These are phyloP conservation scores for Penicillium hordei DNA, from an alignment of 2,329 filamentous ascomycete species.

Conservation along the genomic window DNA sequence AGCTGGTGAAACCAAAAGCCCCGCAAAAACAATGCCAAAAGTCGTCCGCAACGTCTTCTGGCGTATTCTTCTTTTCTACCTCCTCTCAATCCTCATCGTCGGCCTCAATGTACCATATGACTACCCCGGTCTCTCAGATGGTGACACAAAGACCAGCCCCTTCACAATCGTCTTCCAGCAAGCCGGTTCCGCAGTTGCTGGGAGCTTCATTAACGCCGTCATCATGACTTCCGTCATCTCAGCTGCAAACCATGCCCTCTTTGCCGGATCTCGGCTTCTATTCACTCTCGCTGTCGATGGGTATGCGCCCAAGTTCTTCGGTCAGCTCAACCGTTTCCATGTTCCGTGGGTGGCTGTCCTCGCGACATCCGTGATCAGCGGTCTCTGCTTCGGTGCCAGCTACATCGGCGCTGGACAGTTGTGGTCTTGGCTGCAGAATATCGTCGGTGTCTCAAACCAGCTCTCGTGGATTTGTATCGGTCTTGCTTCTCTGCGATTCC, in stretches of 20 bases:
- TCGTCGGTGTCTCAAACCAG: slow-evolving; percentile 68
- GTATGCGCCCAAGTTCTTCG: slow-evolving; percentile 59
- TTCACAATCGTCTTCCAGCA: slow-evolving; percentile 63
- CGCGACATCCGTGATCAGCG: slow-evolving; percentile 54
- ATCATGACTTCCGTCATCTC: slow-evolving; percentile 60
- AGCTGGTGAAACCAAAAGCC: slow-evolving; percentile 65
- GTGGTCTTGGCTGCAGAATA: slow-evolving; percentile 67
- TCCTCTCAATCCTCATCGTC: slow-evolving; percentile 54
- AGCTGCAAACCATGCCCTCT: slow-evolving; percentile 60
- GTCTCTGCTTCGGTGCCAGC: slow-evolving; percentile 63
- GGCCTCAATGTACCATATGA: slow-evolving; percentile 62
- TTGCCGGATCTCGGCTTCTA: slow-evolving; percentile 57
- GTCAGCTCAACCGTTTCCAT: slow-evolving; percentile 49
- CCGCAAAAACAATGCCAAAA: slow-evolving; percentile 59
- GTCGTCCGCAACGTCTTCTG: slow-evolving; percentile 67
- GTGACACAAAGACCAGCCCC: slow-evolving; percentile 50
- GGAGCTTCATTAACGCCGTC: slow-evolving; percentile 62
- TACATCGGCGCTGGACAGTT: slow-evolving; percentile 65
- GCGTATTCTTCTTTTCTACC: slow-evolving; percentile 59
- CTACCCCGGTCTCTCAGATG: slow-evolving; percentile 47
- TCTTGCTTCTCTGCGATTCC: slow-evolving; percentile 65
- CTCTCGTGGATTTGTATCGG: slow-evolving; percentile 64
- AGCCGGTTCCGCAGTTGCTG: slow-evolving; percentile 56
- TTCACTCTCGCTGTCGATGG: slow-evolving; percentile 57
- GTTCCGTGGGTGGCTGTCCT: slow-evolving; percentile 58